Evolutionary conservation across 2,329 filamentous ascomycete genomes (phyloP), one percentile per base, ranked within the genome.

Genomic region (Graphiopsis chlorocephala): DNA sequence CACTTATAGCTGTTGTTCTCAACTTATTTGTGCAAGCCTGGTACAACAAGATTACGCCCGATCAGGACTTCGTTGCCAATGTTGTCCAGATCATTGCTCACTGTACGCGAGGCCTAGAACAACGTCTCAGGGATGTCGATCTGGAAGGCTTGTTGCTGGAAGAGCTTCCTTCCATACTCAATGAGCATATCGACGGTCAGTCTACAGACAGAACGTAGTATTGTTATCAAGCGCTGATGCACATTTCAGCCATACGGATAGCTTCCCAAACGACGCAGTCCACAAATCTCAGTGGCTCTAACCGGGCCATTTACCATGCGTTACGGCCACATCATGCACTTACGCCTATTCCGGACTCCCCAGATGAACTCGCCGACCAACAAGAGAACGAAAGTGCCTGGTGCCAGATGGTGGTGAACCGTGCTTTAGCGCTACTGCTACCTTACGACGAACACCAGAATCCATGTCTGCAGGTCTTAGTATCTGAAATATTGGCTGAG

Each of bases 381-480:
- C 81, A 82, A 64, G 85, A 90, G 67, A 94, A 93, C 72, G 95
- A 98, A 80, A 84, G 84, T 28, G 83, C 87, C 53, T 98, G 97
- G 82, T 90, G 94, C 71, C 92, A 96, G 74, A 82, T 98, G 64
- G 83, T 98, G n/a, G 89, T 93, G 17, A 88, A 93, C 73, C 91
- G 90, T 31, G 84, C 93, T 42, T 81, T 99, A 67, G 89, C 92
- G 26, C 83, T 97, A 61, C 84, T 99, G 17, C 84, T 99, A 23
- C 95, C 95, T 11, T 95, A 93, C 17, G 94, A 98, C 73, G 94
- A 98, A 76, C 82, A 98, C 45, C 88, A 94, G 73, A 98, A 97
- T 76, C 87, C 87, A 62, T 96, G 92, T 76, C 82, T 98, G 72
- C 90, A 91, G 64, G 85, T 91, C 38, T 82, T 99, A 67, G 90